These are phyloP conservation scores for Gymnopilus dilepis DNA, from an alignment of 768 basidiomycete genomes.

Conservation along the genomic window DNA sequence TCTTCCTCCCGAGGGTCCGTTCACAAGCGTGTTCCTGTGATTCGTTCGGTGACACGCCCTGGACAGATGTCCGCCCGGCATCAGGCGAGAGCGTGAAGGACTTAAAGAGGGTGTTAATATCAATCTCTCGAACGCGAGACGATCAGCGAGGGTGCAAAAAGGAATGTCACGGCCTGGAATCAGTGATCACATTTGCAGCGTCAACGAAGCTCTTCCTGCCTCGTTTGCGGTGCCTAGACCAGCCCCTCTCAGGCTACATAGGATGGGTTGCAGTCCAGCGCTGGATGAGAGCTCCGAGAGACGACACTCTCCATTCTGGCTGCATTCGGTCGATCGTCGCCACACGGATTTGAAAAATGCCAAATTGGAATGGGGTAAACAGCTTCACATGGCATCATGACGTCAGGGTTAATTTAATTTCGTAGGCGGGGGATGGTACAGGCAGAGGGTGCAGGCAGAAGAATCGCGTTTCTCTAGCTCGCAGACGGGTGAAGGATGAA, in stretches of 20 bases:
- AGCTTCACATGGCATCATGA: constrained; percentile 2
- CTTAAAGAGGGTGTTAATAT: not conserved
- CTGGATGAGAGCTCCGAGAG: no score
- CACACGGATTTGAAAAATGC: not conserved
- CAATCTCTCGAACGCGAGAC: no score
- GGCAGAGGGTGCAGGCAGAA: no score
- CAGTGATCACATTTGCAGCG: no score
- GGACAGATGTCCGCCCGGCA: not conserved
- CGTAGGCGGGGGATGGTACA: not conserved
- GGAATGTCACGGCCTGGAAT: no score
- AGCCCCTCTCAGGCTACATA: no score
- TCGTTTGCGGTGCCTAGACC: no score
- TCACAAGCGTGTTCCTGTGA: not conserved
- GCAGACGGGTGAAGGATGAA: not conserved
- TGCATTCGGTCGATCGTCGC: constrained; percentile 1
- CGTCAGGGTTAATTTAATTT: not conserved
- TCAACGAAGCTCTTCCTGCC: no score
- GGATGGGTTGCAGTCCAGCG: no score
- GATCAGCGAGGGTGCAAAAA: not conserved
- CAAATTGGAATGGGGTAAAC: not conserved
- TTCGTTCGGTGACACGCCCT: not conserved
- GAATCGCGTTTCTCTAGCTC: no score
- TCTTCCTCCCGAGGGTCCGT: not conserved
- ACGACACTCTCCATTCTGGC: not conserved
- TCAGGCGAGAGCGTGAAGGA: not conserved